These are phyloP conservation scores for Diospyros lotus DNA, from an alignment of 148 eudicot species.

Conservation along the genomic window DNA sequence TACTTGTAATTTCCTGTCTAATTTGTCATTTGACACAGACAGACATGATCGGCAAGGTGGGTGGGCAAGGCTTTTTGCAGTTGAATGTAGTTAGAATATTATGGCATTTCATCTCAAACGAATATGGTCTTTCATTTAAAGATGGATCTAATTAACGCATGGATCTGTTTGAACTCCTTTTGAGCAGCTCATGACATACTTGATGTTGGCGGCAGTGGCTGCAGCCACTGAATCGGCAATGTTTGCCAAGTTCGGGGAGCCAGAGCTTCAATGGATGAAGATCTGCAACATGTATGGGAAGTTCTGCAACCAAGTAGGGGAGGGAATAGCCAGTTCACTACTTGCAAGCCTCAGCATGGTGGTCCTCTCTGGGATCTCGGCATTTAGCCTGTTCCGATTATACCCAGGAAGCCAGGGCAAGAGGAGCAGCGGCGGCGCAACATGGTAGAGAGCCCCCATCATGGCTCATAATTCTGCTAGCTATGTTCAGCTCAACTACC, in stretches of 20 bases:
- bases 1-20: too few species aligned
- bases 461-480: not conserved
- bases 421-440: slow-evolving; percentile 20
- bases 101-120: not conserved
- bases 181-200: slow-evolving; percentile 76
- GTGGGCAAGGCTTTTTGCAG: not conserved
- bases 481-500: not conserved
- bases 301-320: slow-evolving; percentile 70
- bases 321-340: slow-evolving; percentile 65
- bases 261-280: slow-evolving; percentile 90
- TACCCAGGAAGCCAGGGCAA: slow-evolving; percentile 66
- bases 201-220: slow-evolving; percentile 63
- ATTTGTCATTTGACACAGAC: too few species aligned
- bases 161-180: not conserved
- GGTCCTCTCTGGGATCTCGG: slow-evolving; percentile 65
- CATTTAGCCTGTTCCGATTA: slow-evolving; percentile 81
- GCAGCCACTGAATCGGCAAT: slow-evolving; percentile 64
- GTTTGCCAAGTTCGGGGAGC: slow-evolving; percentile 60
- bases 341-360: slow-evolving; percentile 46
- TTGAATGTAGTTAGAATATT: not conserved
- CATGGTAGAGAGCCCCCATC: slow-evolving; percentile 34
- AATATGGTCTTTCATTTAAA: not conserved
- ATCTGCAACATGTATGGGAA: slow-evolving; percentile 60
- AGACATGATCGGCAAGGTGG: too few species aligned
- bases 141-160: not conserved